Conservation (phyloP, 2,329 filamentous ascomycete genomes). For the Aspergillus niger region DNA sequence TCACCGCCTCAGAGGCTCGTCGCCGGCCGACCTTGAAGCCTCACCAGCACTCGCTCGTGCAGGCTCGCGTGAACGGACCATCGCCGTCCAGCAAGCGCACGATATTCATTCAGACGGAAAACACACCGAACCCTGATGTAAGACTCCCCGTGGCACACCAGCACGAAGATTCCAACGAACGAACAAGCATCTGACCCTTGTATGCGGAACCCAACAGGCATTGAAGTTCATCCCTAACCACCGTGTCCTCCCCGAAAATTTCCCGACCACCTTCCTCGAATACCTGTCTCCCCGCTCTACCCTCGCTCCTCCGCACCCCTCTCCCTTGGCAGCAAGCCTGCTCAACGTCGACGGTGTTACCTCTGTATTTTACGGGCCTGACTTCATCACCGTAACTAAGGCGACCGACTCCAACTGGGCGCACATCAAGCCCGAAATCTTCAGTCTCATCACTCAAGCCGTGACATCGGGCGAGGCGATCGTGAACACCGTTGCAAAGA, state of each 20-base stretch:
- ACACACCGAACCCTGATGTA: constrained; percentile 89
- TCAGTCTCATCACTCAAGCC: constrained; percentile 89
- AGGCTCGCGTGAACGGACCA: constrained; percentile 41
- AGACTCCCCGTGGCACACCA: constrained; percentile 1
- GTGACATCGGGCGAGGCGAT: constrained; percentile 81
- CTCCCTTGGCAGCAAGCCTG: constrained; percentile 83
- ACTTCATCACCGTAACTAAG: constrained; percentile 98
- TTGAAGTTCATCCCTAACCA: constrained; percentile 96
- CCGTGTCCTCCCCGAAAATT: constrained; percentile 72
- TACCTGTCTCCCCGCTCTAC: constrained; percentile 88
- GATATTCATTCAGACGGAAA: constrained; percentile 97
- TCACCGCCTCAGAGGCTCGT: constrained; percentile 51
- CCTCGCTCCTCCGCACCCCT: constrained; percentile 83
- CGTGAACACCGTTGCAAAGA: constrained; percentile 70
- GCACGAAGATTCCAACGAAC: background rate
- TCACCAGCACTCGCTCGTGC: constrained; percentile 42
- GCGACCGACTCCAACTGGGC: constrained; percentile 86
- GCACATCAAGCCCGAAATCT: constrained; percentile 92
- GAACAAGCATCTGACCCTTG: background rate
- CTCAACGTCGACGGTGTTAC: constrained; percentile 95
- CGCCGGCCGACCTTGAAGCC: constrained; percentile 50
- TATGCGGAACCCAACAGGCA: constrained; percentile 45
- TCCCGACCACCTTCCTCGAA: constrained; percentile 80
- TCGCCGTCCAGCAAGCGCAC: constrained; percentile 59
- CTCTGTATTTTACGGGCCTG: constrained; percentile 87